Evolutionary conservation across 2,329 filamentous ascomycete genomes (phyloP).

Genomic region (Penicillium vulpinum): DNA sequence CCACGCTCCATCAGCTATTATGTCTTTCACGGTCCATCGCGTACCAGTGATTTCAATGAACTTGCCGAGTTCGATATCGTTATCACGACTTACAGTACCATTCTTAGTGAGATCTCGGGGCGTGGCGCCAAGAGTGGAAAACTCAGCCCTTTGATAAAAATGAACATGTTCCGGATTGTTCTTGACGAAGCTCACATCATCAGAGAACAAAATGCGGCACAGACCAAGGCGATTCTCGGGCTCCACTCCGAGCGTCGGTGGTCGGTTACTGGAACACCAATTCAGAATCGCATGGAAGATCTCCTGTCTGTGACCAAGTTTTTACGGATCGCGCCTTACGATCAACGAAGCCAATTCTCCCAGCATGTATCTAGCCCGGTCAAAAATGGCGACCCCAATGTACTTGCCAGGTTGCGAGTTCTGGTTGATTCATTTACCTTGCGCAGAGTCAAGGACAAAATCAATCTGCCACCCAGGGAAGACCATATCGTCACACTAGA

Average conservation of each 20-base stretch:
- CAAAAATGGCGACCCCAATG: conserved; percentile 80
- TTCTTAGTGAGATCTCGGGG: conserved; percentile 73
- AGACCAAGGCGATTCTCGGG: conserved; percentile 80
- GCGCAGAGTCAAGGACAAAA: conserved; percentile 86
- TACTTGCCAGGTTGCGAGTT: conserved; percentile 76
- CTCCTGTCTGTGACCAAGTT: conserved; percentile 85
- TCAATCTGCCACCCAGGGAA: conserved; percentile 72
- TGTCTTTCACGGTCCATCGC: conserved; percentile 80
- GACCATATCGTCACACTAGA: conserved; percentile 73
- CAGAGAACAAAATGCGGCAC: conserved; percentile 75
- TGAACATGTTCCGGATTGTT: conserved; percentile 92
- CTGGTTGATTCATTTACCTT: conserved; percentile 94
- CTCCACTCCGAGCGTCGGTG: conserved; percentile 80
- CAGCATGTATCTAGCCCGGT: conserved; percentile 81
- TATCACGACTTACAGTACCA: conserved; percentile 88
- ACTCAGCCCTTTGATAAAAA: conserved; percentile 65
- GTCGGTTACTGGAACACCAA: conserved; percentile 96
- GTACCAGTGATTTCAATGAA: conserved; percentile 66
- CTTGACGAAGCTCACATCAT: conserved; percentile 95
- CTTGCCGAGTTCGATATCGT: conserved; percentile 78
- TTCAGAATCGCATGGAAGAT: conserved; percentile 92
- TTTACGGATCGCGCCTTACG: conserved; percentile 79
- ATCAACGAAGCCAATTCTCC: conserved; percentile 72
- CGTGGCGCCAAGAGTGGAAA: conserved; percentile 61
- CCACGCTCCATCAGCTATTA: conserved; percentile 67